These are phyloP conservation scores for Sporobolomyces pararoseus DNA, from an alignment of 768 basidiomycete genomes.

Conservation along the genomic window DNA sequence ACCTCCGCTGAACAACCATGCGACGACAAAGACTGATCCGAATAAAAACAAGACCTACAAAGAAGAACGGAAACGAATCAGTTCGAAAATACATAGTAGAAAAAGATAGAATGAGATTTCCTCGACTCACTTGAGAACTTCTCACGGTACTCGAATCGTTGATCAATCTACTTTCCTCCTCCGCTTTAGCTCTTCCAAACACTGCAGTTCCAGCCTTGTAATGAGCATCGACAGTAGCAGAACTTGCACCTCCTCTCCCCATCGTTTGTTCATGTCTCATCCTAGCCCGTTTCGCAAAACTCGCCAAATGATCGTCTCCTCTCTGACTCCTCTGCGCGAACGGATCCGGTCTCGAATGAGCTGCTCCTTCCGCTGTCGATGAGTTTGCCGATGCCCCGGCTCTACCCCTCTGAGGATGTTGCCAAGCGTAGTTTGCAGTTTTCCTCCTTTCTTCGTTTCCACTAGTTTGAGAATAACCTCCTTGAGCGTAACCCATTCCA, in stretches of 20 bases:
- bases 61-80: not conserved
- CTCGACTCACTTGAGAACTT: conserved; percentile 20
- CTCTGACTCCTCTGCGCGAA: not conserved
- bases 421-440: conserved; percentile 41
- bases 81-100: not conserved
- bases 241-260: not conserved
- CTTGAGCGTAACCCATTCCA: conserved; percentile 24
- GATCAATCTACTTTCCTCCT: conserved; percentile 42
- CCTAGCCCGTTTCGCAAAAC: conserved; percentile 20
- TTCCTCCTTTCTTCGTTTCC: conserved; percentile 33
- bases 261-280: not conserved
- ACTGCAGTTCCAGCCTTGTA: conserved; percentile 21
- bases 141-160: conserved; percentile 33
- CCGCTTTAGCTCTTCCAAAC: conserved; percentile 32
- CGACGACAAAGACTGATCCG: conserved; percentile 22
- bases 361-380: not conserved
- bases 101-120: not conserved
- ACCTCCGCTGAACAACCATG: conserved; percentile 16
- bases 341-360: conserved; percentile 19
- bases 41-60: conserved; percentile 29
- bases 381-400: not conserved
- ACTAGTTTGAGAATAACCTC: conserved; percentile 1
- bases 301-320: conserved; percentile 28
- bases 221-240: conserved; percentile 4
- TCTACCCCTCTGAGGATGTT: conserved; percentile 24